Conservation (phyloP, 176 grass and related monocot species). For the Aechmea fasciata region DNA sequence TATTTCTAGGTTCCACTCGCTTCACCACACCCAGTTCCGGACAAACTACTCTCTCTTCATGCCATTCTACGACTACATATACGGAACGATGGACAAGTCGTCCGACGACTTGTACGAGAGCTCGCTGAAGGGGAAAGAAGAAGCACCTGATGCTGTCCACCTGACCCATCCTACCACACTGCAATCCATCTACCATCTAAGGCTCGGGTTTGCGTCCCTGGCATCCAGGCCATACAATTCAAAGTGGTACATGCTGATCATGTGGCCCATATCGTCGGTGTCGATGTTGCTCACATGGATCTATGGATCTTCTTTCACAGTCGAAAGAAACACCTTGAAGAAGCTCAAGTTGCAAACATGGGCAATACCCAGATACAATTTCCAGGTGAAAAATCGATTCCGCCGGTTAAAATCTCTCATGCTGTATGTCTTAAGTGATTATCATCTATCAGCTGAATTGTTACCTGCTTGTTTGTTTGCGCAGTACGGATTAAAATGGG, state of each 20-base stretch:
- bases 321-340: slow-evolving; percentile 60
- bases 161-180: slow-evolving; percentile 67
- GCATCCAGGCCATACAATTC: slow-evolving; percentile 58
- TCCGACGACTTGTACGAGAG: slow-evolving; percentile 54
- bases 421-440: neutral
- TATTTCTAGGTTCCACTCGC: slow-evolving; percentile 74
- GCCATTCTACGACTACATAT: slow-evolving; percentile 98
- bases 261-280: slow-evolving; percentile 51
- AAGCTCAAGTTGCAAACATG: slow-evolving; percentile 79
- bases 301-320: slow-evolving; percentile 54
- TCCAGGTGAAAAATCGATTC: slow-evolving; percentile 40
- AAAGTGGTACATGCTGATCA: slow-evolving; percentile 43
- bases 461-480: neutral
- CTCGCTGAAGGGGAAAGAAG: slow-evolving; percentile 45
- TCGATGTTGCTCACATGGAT: slow-evolving; percentile 53
- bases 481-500: slow-evolving; percentile 56
- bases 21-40: slow-evolving; percentile 87
- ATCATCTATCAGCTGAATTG: no score
- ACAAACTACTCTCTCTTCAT: slow-evolving; percentile 90
- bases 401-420: neutral
- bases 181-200: slow-evolving; percentile 65
- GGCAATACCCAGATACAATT: slow-evolving; percentile 84
- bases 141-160: slow-evolving; percentile 48
- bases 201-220: slow-evolving; percentile 57
- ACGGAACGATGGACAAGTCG: slow-evolving; percentile 69